Conservation (phyloP, 805 yeast genomes). For the Yamadazyma philogaea region DNA sequence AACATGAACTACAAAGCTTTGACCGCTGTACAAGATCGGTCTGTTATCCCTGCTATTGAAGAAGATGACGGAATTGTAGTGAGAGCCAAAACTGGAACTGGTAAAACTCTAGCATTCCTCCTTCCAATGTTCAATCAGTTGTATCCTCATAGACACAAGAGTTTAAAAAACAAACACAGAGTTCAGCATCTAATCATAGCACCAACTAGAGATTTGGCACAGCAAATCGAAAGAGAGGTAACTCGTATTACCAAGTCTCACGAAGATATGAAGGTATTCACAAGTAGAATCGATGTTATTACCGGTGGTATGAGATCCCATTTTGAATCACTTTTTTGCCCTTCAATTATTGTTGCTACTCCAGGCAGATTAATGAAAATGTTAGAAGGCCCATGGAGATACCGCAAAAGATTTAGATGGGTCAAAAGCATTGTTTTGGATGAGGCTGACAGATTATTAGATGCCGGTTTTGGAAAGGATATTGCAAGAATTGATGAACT, state of each 20-base stretch:
- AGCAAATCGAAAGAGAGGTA: constrained; percentile 68
- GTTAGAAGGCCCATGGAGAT: constrained; percentile 40
- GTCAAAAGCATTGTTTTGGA: constrained; percentile 73
- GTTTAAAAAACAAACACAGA: constrained; percentile 26
- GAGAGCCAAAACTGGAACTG: constrained; percentile 93
- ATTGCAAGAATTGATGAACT: constrained; percentile 54
- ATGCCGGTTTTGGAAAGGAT: constrained; percentile 72
- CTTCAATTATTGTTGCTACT: constrained; percentile 77
- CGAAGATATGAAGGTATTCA: constrained; percentile 15
- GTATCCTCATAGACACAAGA: constrained; percentile 33
- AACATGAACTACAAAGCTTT: constrained; percentile 48
- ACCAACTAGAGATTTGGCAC: constrained; percentile 90
- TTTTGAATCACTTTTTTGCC: constrained; percentile 27
- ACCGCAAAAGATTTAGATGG: constrained; percentile 46
- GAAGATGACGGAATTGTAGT: constrained; percentile 68
- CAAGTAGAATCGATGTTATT: constrained; percentile 45
- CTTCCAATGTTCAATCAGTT: constrained; percentile 55
- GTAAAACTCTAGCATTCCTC: constrained; percentile 87
- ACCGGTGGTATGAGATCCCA: constrained; percentile 63
- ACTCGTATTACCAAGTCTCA: constrained; percentile 36
- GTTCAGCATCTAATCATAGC: constrained; percentile 61
- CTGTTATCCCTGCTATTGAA: constrained; percentile 55
- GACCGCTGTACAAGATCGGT: constrained; percentile 67
- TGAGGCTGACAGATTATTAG: constrained; percentile 88
- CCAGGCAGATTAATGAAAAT: constrained; percentile 82